phyloP scores from a whole-genome alignment of 345 rosid genomes.

The Toxicodendron radicans region DNA sequence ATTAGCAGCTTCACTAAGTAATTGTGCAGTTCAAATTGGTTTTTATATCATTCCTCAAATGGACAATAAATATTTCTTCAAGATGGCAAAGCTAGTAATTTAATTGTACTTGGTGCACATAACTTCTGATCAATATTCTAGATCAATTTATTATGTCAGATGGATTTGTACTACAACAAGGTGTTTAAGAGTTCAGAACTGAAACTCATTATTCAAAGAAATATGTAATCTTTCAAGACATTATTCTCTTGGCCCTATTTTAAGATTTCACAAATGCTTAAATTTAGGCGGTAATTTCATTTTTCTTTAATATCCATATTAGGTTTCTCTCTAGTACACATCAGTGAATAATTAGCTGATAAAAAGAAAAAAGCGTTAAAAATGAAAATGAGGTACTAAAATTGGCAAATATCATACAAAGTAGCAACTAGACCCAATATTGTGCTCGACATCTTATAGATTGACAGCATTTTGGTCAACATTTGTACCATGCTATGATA shows the following conservation, averaged over 20 bases:
- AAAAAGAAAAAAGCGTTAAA: no score
- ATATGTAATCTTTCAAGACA: background rate
- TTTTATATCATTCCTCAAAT: background rate
- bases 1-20: conserved; percentile 14
- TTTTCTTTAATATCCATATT: background rate
- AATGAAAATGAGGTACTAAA: no score
- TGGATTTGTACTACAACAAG: background rate
- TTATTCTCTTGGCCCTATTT: background rate
- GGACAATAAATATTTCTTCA: background rate
- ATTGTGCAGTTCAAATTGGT: conserved; percentile 6
- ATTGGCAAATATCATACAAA: no score
- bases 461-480: conserved; percentile 4
- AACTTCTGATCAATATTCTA: background rate
- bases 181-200: background rate
- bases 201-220: background rate
- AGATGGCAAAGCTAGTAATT: background rate
- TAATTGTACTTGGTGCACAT: background rate
- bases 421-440: background rate
- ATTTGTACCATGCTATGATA: background rate
- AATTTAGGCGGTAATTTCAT: background rate
- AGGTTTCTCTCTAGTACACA: background rate
- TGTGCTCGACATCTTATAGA: background rate
- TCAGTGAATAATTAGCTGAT: no score
- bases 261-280: background rate
- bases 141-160: background rate